A percentile compares a stretch with the other conserved stretches of the same genome.
Evolutionary conservation across 805 yeast species (phyloP).

Genomic region (Metschnikowia picachoensis): DNA sequence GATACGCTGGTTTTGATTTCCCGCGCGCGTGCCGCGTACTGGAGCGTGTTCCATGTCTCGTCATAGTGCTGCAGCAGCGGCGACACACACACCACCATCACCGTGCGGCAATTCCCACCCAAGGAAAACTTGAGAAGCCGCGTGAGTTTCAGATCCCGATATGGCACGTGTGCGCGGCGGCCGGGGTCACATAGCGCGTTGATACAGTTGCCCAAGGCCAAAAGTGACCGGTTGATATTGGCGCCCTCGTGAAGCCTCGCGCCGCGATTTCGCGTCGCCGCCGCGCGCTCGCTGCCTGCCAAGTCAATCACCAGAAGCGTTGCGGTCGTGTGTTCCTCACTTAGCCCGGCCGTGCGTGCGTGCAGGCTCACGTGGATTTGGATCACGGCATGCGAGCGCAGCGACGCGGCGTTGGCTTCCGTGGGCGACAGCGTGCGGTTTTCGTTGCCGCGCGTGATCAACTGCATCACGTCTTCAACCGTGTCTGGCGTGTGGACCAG

Average conservation of each 20-base stretch:
- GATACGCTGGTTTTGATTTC: constrained; percentile 79
- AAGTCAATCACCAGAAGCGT: constrained; percentile 84
- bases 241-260: constrained; percentile 85
- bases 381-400: constrained; percentile 90
- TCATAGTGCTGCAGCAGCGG: constrained; percentile 88
- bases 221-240: constrained; percentile 79
- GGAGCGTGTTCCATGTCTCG: constrained; percentile 86
- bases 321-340: constrained; percentile 68
- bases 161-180: constrained; percentile 74
- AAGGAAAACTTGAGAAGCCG: constrained; percentile 81
- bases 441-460: constrained; percentile 65
- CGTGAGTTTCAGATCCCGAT: constrained; percentile 86
- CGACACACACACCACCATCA: constrained; percentile 92
- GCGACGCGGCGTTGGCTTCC: constrained; percentile 84
- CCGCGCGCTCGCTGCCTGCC: constrained; percentile 95
- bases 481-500: constrained; percentile 56
- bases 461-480: constrained; percentile 74
- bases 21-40: constrained; percentile 89
- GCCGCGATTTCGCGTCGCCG: constrained; percentile 84
- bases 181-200: constrained; percentile 81
- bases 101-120: constrained; percentile 93
- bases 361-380: constrained; percentile 70
- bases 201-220: constrained; percentile 91
- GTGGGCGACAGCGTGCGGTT: constrained; percentile 85
- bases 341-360: constrained; percentile 56